Evolutionary conservation across 176 grass and related monocot genomes (phyloP).

Genomic region (Bolboschoenus planiculmis): DNA sequence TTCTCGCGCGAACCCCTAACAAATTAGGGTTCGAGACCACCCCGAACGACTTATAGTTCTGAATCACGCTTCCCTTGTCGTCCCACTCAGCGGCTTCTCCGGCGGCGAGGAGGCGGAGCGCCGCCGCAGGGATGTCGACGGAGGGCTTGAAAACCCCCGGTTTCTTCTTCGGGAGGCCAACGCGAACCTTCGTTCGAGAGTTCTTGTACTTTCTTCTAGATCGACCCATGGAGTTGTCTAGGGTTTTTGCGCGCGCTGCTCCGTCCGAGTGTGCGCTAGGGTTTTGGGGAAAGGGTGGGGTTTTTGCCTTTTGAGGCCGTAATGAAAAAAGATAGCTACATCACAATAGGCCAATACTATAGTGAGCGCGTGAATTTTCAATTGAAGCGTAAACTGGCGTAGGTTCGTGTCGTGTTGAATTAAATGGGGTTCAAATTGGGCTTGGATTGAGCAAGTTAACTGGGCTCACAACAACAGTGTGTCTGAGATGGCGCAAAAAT

Average conservation of each 20-base stretch:
- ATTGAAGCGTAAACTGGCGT: background rate
- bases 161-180: constrained; percentile 67
- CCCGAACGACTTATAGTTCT: constrained; percentile 81
- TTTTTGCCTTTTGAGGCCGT: too few species aligned
- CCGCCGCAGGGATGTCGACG: constrained; percentile 57
- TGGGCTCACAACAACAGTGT: too few species aligned
- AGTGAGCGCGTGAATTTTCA: too few species aligned
- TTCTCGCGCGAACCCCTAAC: constrained; percentile 54
- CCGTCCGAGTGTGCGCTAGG: background rate
- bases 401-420: background rate
- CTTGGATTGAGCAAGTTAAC: background rate
- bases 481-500: too few species aligned
- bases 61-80: constrained; percentile 67
- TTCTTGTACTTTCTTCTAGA: constrained; percentile 91
- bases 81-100: constrained; percentile 37
- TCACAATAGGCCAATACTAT: too few species aligned
- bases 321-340: too few species aligned
- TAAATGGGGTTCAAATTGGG: background rate
- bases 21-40: constrained; percentile 84
- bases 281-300: background rate
- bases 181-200: constrained; percentile 61
- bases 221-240: constrained; percentile 52
- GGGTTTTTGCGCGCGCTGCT: background rate
- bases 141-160: constrained; percentile 65
- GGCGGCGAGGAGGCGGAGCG: constrained; percentile 18